Base-by-base conservation (phyloP, 495 filamentous ascomycete genomes). In the Xylaria flabelliformis region DNA sequence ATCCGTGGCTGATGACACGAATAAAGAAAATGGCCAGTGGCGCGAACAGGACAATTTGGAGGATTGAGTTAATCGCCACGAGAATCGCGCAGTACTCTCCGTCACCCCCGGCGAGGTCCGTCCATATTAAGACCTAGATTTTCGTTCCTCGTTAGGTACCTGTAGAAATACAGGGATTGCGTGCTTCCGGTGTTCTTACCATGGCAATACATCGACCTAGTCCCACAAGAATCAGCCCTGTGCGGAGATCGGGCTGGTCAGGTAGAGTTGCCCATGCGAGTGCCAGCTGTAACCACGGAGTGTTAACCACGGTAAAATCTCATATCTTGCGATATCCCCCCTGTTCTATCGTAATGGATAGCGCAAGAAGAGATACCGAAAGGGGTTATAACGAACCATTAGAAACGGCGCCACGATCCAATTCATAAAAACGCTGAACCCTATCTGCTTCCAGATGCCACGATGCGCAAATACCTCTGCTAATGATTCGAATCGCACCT, bases 321-420 rank as follows among this genome's bases (percentile, higher is more conserved):
- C 17, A 39, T 19, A 15, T 19, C 56, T 41, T n/a, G n/a, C 13
- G 12, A 2, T 17, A 8, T 17, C 5, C 53, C 13, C 12, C 26
- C 8, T 32, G 10, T 56, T 56, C 58, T 61, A 64, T 44, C n/a
- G 58, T 64, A 46, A 12, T 21, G 61, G 21, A 44, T 5, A 24
- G 21, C 8, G 21, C 2, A 15, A 32, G 21, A 39, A 26, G 48
- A 64, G 12, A 24, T 46, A 19, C 24, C 55, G 34, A 32, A 44
- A 48, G 59, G 82, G 39, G 29, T 19, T 53, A 21, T 13, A 70
- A 76, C 84, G 76, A 77, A 93, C 93, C 95, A 97, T 97, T 39
- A 97, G 80, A 13, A 97, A 86, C 0, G 95, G 95, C 0, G 93
- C 93, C n/a, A 97, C 78, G 65, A 97, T 87, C 95, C 95, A 97